Conservation (phyloP, 2,329 filamentous ascomycete species). For the Podosphaera fusca region DNA sequence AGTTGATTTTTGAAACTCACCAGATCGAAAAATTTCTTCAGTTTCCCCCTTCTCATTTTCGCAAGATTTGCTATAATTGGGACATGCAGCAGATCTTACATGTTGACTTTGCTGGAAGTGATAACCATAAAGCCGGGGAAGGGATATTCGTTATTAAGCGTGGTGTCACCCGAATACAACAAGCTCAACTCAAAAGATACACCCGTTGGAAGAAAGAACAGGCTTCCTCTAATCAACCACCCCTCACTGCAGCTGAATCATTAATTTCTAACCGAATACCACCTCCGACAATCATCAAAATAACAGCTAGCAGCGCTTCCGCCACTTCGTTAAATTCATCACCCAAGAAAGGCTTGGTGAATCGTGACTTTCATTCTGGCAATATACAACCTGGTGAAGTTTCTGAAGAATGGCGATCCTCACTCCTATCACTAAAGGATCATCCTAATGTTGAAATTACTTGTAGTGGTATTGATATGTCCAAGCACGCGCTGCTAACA, state of each 20-base stretch:
- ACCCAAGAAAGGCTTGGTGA: not conserved
- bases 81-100: conserved; percentile 72
- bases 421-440: conserved; percentile 36
- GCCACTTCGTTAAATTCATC: not conserved
- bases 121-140: conserved; percentile 56
- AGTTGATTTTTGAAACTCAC: conserved; percentile 51
- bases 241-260: too few relatives aligned
- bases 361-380: not conserved
- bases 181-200: conserved; percentile 30
- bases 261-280: not conserved
- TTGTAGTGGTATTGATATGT: conserved; percentile 48
- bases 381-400: not conserved
- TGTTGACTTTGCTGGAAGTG: conserved; percentile 72
- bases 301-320: not conserved
- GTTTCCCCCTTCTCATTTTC: conserved; percentile 56
- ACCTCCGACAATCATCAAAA: not conserved
- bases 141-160: conserved; percentile 50
- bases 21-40: conserved; percentile 60
- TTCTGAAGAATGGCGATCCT: conserved; percentile 42
- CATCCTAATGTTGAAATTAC: conserved; percentile 39
- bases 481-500: conserved; percentile 46
- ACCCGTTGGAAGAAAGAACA: conserved; percentile 24
- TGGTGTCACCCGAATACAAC: conserved; percentile 21
- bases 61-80: conserved; percentile 60
- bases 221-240: conserved; percentile 8